Evolutionary conservation across 2,329 filamentous ascomycete genomes (phyloP).

Genomic region (Sarocladiaceae sp.): DNA sequence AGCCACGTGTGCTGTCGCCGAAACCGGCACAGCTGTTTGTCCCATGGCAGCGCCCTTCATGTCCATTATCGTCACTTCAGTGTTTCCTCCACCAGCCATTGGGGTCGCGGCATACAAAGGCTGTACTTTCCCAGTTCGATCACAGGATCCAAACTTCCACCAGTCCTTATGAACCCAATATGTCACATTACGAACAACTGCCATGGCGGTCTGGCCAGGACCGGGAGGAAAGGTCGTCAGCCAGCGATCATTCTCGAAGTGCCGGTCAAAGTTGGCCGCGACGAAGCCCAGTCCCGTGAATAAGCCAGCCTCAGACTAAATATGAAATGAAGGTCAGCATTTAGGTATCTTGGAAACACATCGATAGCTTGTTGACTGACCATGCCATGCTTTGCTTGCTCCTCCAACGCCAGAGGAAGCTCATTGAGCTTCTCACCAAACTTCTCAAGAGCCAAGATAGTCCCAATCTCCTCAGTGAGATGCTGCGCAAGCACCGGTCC

Average conservation of each 20-base stretch:
- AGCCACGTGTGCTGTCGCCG: too few species aligned
- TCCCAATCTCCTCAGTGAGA: constrained; percentile 28
- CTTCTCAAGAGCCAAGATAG: constrained; percentile 23
- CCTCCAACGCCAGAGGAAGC: constrained; percentile 13
- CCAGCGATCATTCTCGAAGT: constrained; percentile 12
- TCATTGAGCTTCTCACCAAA: constrained; percentile 16
- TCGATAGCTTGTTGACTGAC: constrained; percentile 13
- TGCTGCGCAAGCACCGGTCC: constrained; percentile 24
- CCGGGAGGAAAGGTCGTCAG: constrained; percentile 9
- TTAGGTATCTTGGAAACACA: too few species aligned
- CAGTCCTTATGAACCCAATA: constrained; percentile 23
- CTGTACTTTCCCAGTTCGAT: constrained; percentile 6
- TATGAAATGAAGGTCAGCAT: too few species aligned
- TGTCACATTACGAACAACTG: constrained; percentile 20
- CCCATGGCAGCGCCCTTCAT: too few species aligned
- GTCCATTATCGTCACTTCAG: too few species aligned
- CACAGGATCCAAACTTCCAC: constrained; percentile 22
- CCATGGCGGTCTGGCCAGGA: constrained; percentile 10
- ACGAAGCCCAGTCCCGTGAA: neutral
- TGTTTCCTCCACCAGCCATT: too few species aligned
- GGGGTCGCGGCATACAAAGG: too few species aligned
- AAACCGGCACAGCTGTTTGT: too few species aligned
- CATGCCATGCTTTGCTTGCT: constrained; percentile 10
- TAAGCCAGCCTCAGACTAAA: neutral
- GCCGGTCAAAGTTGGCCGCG: neutral